Conservation (phyloP, 768 basidiomycete genomes). For the Macrolepiota dolichaula region DNA sequence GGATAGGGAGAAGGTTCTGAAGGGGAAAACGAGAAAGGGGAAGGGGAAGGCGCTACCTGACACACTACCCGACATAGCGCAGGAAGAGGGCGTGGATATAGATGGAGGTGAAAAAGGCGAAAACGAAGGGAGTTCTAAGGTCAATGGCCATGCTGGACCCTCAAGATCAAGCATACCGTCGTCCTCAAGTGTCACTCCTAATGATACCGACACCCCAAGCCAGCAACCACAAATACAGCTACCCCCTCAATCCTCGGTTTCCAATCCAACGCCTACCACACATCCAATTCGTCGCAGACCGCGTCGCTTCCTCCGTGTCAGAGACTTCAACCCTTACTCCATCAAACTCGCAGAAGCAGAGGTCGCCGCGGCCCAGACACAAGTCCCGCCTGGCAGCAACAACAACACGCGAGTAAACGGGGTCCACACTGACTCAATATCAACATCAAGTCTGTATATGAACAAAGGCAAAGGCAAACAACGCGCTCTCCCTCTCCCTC, state of each 20-base stretch:
- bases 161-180: not conserved
- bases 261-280: not conserved
- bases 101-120: not conserved
- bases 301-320: constrained; percentile 24
- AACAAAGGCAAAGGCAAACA: constrained; percentile 24
- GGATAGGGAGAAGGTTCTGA: constrained; percentile 4
- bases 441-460: not conserved
- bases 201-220: not conserved
- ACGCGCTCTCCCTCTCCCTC: constrained; percentile 5
- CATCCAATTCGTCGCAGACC: not conserved
- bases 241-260: not conserved
- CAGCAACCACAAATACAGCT: not conserved
- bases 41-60: constrained; percentile 4
- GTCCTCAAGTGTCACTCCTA: not conserved
- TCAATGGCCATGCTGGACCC: not conserved
- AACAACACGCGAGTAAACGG: not conserved
- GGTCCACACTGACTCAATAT: not conserved
- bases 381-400: not conserved
- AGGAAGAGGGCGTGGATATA: not conserved
- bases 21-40: constrained; percentile 3
- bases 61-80: not conserved
- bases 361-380: not conserved
- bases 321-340: constrained; percentile 31
- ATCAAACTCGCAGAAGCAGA: constrained; percentile 17
- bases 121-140: too few relatives aligned